A percentile compares a stretch with the other conserved stretches of the same genome.
Conservation (phyloP, 1,284 basidiomycete genomes). For the Pterulicium gracile region DNA sequence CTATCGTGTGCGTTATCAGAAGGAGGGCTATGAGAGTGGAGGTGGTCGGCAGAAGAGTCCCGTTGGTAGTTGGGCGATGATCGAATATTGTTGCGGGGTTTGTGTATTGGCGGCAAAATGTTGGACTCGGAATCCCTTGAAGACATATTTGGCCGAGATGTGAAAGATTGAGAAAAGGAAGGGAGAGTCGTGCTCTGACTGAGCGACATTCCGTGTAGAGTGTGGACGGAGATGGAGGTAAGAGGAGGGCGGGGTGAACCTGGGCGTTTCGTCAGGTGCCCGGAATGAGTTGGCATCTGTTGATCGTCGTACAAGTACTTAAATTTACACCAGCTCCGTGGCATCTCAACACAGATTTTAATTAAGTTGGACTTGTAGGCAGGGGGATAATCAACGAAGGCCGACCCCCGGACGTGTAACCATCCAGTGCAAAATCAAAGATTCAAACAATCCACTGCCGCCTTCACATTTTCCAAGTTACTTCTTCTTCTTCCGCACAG, state of each 20-base stretch:
- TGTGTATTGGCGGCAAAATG: constrained; percentile 54
- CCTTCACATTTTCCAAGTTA: constrained; percentile 17
- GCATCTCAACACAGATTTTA: no score
- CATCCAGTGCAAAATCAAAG: no score
- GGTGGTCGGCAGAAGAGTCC: neutral
- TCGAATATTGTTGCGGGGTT: constrained; percentile 13
- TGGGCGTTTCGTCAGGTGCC: neutral
- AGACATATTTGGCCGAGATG: constrained; percentile 36
- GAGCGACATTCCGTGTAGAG: constrained; percentile 21
- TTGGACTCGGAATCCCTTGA: constrained; percentile 34
- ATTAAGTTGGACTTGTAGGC: no score
- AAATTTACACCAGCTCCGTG: neutral
- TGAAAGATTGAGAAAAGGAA: constrained; percentile 65
- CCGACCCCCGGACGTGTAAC: no score
- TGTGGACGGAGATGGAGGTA: constrained; percentile 27
- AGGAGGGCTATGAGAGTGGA: neutral
- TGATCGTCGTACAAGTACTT: neutral
- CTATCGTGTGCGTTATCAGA: neutral
- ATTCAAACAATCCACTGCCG: no score
- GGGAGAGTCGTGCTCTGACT: constrained; percentile 50
- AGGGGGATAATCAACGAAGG: no score
- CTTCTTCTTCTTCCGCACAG: constrained; percentile 55
- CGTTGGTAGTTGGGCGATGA: neutral
- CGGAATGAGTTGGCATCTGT: neutral
- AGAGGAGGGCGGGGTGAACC: constrained; percentile 7